Conservation (phyloP, 2,329 filamentous ascomycete genomes). For the Aspergillus sp. region DNA sequence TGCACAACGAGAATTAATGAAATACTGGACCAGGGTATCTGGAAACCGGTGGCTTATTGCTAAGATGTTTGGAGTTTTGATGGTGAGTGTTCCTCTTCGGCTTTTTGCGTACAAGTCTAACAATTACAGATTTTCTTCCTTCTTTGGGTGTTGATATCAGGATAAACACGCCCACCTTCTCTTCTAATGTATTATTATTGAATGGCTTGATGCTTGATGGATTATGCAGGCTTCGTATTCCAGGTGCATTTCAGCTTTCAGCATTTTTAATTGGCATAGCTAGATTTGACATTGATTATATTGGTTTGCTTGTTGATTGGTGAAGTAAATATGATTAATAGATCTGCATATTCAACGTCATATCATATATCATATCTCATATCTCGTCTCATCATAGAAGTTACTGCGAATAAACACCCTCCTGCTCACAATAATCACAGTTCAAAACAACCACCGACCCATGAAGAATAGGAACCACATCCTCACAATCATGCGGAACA, state of each 20-base stretch:
- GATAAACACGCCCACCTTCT: conserved; percentile 19
- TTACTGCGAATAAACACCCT: not conserved
- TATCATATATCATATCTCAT: not conserved
- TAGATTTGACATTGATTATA: conserved; percentile 16
- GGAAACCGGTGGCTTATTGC: conserved; percentile 94
- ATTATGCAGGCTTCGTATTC: conserved; percentile 1
- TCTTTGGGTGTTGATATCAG: conserved; percentile 63
- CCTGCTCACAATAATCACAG: conserved; percentile 15
- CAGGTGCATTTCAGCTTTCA: conserved; percentile 8
- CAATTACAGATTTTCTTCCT: conserved; percentile 75
- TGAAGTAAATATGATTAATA: too few species aligned
- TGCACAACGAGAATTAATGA: conserved; percentile 88
- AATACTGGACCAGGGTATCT: conserved; percentile 92
- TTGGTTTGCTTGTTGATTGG: conserved; percentile 6
- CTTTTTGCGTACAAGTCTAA: not conserved
- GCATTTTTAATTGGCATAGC: conserved; percentile 12
- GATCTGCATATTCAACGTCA: too few species aligned
- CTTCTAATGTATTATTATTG: conserved; percentile 29
- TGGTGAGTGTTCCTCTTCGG: conserved; percentile 48
- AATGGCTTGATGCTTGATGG: conserved; percentile 3
- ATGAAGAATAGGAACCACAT: conserved; percentile 14
- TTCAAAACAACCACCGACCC: conserved; percentile 12
- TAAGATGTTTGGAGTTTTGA: conserved; percentile 75
- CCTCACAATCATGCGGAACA: conserved; percentile 16
- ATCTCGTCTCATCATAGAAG: not conserved